phyloP scores from a whole-genome alignment of 208 protist genomes.

The Wallacemonas collosoma region DNA sequence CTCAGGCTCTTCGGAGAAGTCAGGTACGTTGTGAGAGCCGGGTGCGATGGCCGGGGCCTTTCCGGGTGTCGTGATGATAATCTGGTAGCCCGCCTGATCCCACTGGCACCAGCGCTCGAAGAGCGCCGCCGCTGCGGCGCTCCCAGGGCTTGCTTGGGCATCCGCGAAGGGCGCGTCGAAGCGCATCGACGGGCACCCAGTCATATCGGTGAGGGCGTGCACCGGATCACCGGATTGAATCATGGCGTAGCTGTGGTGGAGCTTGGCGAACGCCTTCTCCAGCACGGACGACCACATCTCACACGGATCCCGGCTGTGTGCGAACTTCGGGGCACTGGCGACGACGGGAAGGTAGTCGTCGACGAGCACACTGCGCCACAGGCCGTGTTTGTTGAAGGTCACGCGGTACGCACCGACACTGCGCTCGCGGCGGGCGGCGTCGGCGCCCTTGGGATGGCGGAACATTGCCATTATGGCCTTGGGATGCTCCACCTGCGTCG shows the following conservation, averaged over 20 bases:
- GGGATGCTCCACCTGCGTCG: conserved; percentile 58
- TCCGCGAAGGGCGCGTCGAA: conserved; percentile 70
- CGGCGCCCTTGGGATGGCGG: conserved; percentile 59
- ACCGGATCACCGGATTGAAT: conserved; percentile 87
- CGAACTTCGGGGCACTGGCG: conserved; percentile 49
- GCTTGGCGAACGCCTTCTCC: conserved; percentile 93
- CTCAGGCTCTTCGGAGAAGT: conserved; percentile 64
- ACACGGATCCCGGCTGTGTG: conserved; percentile 62
- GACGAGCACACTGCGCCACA: conserved; percentile 85
- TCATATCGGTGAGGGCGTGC: conserved; percentile 87
- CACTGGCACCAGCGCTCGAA: conserved; percentile 45
- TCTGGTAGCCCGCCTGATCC: conserved; percentile 49
- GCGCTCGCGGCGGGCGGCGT: conserved; percentile 48
- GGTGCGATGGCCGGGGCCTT: conserved; percentile 66
- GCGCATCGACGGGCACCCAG: conserved; percentile 68
- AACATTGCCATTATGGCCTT: conserved; percentile 65
- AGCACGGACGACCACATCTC: conserved; percentile 90
- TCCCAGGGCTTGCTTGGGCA: conserved; percentile 21
- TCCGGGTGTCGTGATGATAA: conserved; percentile 76
- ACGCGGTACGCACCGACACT: conserved; percentile 83
- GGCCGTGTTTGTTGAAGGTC: conserved; percentile 87
- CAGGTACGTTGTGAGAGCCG: conserved; percentile 36
- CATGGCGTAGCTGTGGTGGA: conserved; percentile 81
- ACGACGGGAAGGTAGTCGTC: conserved; percentile 87
- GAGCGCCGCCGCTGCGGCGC: conserved; percentile 32